phyloP scores from a whole-genome alignment of 2,329 filamentous ascomycete genomes.

The Daldinia sp. region DNA sequence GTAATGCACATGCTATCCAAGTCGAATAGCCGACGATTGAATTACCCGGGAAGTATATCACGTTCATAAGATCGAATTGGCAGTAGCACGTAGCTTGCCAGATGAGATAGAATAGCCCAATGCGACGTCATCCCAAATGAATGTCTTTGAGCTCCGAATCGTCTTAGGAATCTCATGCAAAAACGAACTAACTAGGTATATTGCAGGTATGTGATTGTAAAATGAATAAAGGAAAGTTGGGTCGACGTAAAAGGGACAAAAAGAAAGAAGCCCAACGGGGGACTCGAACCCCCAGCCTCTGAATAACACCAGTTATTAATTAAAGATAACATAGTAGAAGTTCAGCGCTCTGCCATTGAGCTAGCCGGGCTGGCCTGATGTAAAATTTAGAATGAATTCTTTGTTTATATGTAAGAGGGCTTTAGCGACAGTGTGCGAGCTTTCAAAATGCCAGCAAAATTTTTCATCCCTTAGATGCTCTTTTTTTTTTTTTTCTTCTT shows the following conservation, averaged over 20 bases:
- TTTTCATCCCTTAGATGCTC: not conserved
- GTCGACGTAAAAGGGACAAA: too few relatives aligned
- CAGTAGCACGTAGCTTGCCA: too few relatives aligned
- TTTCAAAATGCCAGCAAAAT: not conserved
- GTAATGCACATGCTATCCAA: not conserved
- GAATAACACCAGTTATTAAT: too few relatives aligned
- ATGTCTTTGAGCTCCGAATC: too few relatives aligned
- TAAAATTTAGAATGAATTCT: not conserved
- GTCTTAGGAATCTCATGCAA: too few relatives aligned
- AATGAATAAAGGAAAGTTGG: not conserved
- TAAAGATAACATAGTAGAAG: not conserved
- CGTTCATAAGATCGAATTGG: too few relatives aligned
- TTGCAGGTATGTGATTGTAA: too few relatives aligned
- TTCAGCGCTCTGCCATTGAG: constrained; percentile 2
- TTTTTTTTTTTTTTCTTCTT: not conserved
- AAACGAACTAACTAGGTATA: too few relatives aligned
- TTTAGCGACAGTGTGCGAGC: not conserved
- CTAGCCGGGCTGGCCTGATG: not conserved
- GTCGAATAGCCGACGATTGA: too few relatives aligned
- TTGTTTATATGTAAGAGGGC: not conserved
- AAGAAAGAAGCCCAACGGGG: not conserved
- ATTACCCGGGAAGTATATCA: too few relatives aligned
- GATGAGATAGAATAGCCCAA: not conserved
- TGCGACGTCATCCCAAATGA: too few relatives aligned
- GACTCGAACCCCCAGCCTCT: constrained; percentile 3